Percentiles rank a stretch among this genome's conserved stretches.
Evolutionary conservation across 768 basidiomycete genomes (phyloP).

Genomic region (Termitomyces sp.): DNA sequence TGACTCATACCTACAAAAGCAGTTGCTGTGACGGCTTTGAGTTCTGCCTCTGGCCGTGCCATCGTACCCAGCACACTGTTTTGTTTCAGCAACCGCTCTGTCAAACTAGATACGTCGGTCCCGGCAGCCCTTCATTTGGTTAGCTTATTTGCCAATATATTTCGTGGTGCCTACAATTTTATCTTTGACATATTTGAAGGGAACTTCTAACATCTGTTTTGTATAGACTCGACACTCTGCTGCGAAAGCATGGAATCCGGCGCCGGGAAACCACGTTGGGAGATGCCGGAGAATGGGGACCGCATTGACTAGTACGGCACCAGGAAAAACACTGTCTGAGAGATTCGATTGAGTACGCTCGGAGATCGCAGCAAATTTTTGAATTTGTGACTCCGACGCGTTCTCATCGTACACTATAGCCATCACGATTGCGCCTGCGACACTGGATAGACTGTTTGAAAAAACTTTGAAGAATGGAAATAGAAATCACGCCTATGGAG

Average conservation of each 20-base stretch:
- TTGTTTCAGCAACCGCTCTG: conserved; percentile 3
- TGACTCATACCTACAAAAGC: conserved; percentile 4
- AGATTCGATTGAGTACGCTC: too few species aligned
- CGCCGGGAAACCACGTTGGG: too few species aligned
- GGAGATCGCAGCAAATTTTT: conserved; percentile 19
- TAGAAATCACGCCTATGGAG: too few species aligned
- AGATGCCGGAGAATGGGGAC: too few species aligned
- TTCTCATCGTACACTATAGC: conserved; percentile 26
- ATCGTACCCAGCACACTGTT: background rate
- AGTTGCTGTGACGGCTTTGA: too few species aligned
- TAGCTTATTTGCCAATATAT: background rate
- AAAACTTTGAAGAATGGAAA: too few species aligned
- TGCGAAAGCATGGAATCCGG: conserved; percentile 16
- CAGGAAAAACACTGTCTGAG: too few species aligned
- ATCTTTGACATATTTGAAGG: conserved; percentile 13
- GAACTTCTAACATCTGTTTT: conserved; percentile 9
- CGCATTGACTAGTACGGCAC: too few species aligned
- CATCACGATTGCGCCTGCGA: conserved; percentile 15
- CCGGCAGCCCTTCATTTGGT: conserved; percentile 4
- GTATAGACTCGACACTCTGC: conserved; percentile 2
- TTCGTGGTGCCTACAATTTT: conserved; percentile 1
- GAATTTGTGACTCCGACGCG: conserved; percentile 15
- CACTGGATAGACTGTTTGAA: background rate
- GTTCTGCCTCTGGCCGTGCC: conserved; percentile 3
- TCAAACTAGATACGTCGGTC: background rate